Percentiles rank a stretch among this genome's conserved stretches.
Evolutionary conservation across 176 grass and related monocot species (phyloP).

Genomic region (Pharus latifolius): DNA sequence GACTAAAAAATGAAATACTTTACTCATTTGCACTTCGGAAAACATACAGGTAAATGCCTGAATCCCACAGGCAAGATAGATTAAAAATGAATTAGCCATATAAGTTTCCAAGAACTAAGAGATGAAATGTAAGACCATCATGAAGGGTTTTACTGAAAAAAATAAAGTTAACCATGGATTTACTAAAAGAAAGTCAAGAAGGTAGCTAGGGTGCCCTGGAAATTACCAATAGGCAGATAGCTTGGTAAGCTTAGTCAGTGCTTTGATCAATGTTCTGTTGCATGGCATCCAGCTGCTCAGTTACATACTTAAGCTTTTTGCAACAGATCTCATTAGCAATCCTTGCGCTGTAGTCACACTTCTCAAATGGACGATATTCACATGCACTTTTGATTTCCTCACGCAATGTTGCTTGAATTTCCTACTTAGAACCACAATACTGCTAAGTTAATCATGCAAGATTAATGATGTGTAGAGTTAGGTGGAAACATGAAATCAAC

Average conservation of each 20-base stretch:
- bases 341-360: constrained; percentile 79
- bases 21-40: not conserved
- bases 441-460: not conserved
- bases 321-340: constrained; percentile 86
- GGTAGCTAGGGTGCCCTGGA: not conserved
- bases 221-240: not conserved
- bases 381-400: constrained; percentile 89
- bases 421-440: constrained; percentile 33
- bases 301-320: constrained; percentile 78
- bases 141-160: too few relatives aligned
- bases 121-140: too few relatives aligned
- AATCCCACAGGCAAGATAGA: not conserved
- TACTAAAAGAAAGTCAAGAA: not conserved
- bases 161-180: too few relatives aligned
- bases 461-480: not conserved
- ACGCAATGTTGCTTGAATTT: constrained; percentile 75
- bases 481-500: not conserved
- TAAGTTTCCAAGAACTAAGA: too few relatives aligned
- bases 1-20: not conserved
- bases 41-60: not conserved
- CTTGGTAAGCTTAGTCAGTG: not conserved
- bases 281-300: constrained; percentile 67
- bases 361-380: constrained; percentile 88
- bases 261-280: constrained; percentile 52
- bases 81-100: not conserved